Percentiles rank a stretch among this genome's conserved stretches.
Conservation (phyloP, 1,139 yeast species). For the Lodderomyces metapsilosis region DNA sequence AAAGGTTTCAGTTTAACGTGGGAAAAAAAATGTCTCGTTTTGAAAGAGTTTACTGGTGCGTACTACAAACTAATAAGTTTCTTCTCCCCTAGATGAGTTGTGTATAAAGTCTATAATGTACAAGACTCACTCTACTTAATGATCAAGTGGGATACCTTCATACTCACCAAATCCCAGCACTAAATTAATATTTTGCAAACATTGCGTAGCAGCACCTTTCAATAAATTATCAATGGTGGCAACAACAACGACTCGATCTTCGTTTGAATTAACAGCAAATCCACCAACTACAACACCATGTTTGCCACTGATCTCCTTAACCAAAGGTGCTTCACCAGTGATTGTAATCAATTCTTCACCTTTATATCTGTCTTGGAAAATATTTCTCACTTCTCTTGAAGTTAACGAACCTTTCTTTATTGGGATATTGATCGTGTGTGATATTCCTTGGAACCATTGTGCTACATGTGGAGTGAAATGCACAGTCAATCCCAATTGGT, state of each 20-base stretch:
- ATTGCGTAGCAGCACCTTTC: conserved; percentile 98
- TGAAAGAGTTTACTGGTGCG: too few relatives aligned
- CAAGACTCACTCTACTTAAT: neutral
- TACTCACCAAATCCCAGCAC: conserved; percentile 89
- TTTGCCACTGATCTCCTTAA: conserved; percentile 86
- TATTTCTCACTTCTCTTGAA: conserved; percentile 76
- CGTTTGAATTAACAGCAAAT: conserved; percentile 85
- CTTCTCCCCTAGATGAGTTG: too few relatives aligned
- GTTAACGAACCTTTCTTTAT: conserved; percentile 67
- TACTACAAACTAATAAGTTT: too few relatives aligned
- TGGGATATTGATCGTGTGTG: conserved; percentile 90
- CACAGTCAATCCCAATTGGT: conserved; percentile 72
- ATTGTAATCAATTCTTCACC: conserved; percentile 85
- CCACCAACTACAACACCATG: conserved; percentile 96
- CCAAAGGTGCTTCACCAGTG: conserved; percentile 89
- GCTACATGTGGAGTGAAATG: conserved; percentile 98
- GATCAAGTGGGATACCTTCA: conserved; percentile 81
- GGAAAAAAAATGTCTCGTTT: too few relatives aligned
- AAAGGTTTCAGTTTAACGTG: too few relatives aligned
- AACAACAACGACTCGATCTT: conserved; percentile 88
- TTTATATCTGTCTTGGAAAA: conserved; percentile 85
- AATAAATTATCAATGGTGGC: conserved; percentile 94
- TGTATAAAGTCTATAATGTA: conserved; percentile 2
- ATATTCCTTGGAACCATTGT: conserved; percentile 98
- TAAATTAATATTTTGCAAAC: conserved; percentile 91